Evolutionary conservation across 1,284 basidiomycete species (phyloP).

Genomic region (Rhodotorula sp.): DNA sequence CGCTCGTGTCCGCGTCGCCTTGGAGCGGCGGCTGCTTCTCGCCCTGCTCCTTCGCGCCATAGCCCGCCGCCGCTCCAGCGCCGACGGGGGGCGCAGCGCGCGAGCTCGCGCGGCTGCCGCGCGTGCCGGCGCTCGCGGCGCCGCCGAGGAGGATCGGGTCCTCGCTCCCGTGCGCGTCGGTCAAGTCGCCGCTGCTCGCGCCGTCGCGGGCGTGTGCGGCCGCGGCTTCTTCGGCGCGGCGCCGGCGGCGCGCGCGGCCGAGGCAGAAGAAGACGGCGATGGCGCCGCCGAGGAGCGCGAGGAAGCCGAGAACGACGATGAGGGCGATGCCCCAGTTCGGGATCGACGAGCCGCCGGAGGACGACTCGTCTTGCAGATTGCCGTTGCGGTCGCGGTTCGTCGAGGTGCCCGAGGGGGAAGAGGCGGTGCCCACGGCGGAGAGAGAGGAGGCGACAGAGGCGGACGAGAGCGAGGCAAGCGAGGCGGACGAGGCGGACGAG

Average conservation of each 20-base stretch:
- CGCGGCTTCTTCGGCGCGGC: constrained; percentile 56
- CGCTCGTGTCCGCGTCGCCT: constrained; percentile 54
- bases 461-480: constrained; percentile 27
- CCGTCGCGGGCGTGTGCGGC: constrained; percentile 56
- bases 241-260: constrained; percentile 63
- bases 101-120: constrained; percentile 53
- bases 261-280: constrained; percentile 69
- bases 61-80: constrained; percentile 41
- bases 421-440: background rate
- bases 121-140: constrained; percentile 36
- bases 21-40: constrained; percentile 46
- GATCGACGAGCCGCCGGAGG: constrained; percentile 55
- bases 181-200: constrained; percentile 30
- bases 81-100: constrained; percentile 36
- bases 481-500: constrained; percentile 44
- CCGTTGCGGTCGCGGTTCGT: constrained; percentile 24
- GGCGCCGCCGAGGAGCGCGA: constrained; percentile 69
- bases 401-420: constrained; percentile 49
- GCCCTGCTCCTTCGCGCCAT: constrained; percentile 64
- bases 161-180: constrained; percentile 6
- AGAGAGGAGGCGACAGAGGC: background rate
- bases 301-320: constrained; percentile 74
- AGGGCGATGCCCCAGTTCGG: constrained; percentile 86
- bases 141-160: constrained; percentile 32
- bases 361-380: constrained; percentile 54